phyloP scores from a whole-genome alignment of 106 monocot genomes.

The Phalaenopsis aphrodite region DNA sequence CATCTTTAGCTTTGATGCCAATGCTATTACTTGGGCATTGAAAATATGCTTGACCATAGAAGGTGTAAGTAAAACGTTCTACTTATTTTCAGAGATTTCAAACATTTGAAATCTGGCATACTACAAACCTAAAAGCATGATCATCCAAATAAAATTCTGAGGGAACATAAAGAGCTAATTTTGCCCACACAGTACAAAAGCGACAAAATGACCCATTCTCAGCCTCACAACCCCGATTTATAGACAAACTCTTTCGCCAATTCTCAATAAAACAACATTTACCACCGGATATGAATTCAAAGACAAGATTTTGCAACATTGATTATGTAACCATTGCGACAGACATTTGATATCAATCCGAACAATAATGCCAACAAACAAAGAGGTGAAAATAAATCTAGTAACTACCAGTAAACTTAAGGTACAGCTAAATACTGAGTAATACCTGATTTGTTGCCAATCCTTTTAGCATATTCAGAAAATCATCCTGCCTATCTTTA shows the following conservation, averaged over 20 bases:
- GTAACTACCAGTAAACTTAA: background rate
- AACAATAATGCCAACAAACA: background rate
- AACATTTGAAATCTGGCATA: background rate
- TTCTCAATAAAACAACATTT: background rate
- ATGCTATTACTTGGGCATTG: too few species aligned
- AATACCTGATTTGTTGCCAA: slow-evolving; percentile 77
- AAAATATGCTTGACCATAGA: too few species aligned
- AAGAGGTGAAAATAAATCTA: background rate
- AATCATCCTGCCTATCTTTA: slow-evolving; percentile 54
- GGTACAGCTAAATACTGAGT: background rate
- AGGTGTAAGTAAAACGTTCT: too few species aligned
- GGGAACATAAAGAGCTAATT: background rate
- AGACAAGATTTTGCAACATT: background rate
- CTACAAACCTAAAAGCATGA: background rate
- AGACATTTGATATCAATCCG: background rate
- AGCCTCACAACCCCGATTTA: background rate
- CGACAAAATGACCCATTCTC: background rate
- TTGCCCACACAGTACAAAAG: background rate
- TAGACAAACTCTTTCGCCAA: background rate
- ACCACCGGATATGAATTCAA: background rate
- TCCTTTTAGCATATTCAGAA: slow-evolving; percentile 73
- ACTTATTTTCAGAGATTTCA: background rate
- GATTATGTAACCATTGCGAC: background rate
- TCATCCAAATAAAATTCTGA: background rate
- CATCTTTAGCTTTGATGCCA: too few species aligned